Base-by-base conservation (phyloP, 495 filamentous ascomycete genomes). In the Evernia prunastri region DNA sequence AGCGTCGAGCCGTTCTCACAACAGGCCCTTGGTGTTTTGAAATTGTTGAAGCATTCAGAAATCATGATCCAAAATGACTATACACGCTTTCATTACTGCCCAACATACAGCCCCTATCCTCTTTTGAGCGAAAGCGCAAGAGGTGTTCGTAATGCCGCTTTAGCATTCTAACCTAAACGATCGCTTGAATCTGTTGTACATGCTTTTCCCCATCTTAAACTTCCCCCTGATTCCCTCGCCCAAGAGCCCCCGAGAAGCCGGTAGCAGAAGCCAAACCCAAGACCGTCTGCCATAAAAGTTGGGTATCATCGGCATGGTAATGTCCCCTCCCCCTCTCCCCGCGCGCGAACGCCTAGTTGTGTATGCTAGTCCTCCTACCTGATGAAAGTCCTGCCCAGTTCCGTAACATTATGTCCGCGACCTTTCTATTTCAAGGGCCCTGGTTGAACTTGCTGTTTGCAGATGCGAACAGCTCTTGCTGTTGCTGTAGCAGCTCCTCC, bases 391-490 rank as follows among this genome's bases (percentile, higher is more conserved):
- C 13, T 23, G 27, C 29, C 13, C 15, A 18, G 37, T 10, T 36
- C 33, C 40, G 25, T 0, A 15, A n/a, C 37, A 17, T 15, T 15
- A 23, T 53, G 23, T 40, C 13, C 8, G 0, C 4, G 11, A 20
- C 15, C 15, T 5, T 27, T 7, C 4, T n/a, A n/a, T n/a, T n/a
- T 63, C 37, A 66, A 31, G 79, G 73, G 13, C 67, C 82, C 49
- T 76, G 74, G 63, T 89, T 84, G 74, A 88, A 90, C 71, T 90
- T 90, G 61, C 87, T 85, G 0, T 82, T 86, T 35, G 94, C 95
- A 35, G 84, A 87, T 39, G 87, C 84, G 73, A 98, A 98, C 70
- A 96, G 83, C 72, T 94, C 90, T 78, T 92, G 86, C 71, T 98
- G 94, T 66, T 96, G 84, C 17, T 87, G 83, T 51, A 96, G 81